A percentile compares a stretch with the other conserved stretches of the same genome.
Conservation (phyloP, 495 filamentous ascomycete species). For the Lichina pygmaea region DNA sequence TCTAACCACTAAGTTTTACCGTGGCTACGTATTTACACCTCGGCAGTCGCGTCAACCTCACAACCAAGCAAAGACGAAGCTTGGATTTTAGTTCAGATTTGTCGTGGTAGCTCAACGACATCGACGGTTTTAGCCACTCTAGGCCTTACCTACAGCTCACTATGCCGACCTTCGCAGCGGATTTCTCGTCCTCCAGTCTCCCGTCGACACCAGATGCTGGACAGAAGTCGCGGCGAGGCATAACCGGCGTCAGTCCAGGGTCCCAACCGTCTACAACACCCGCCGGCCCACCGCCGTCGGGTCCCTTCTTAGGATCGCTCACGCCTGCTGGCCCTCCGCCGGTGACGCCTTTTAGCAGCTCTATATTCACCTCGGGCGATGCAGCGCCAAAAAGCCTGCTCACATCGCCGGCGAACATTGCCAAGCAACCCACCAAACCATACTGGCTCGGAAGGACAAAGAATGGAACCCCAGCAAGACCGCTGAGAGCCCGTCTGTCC, state of each 20-base stretch:
- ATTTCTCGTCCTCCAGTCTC: conserved; percentile 2
- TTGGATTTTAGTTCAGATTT: no score
- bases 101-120: no score
- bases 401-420: conserved; percentile 12
- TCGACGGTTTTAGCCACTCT: no score
- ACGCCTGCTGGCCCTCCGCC: conserved; percentile 43
- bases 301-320: conserved; percentile 32
- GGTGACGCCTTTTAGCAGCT: conserved; percentile 35
- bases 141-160: no score
- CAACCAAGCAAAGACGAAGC: no score
- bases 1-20: no score
- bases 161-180: conserved; percentile 1
- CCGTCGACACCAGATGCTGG: conserved; percentile 1
- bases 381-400: not conserved
- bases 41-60: no score
- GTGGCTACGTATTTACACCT: no score
- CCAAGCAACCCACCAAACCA: not conserved
- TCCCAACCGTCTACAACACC: conserved; percentile 47
- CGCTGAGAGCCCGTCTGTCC: conserved; percentile 5
- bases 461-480: conserved; percentile 3
- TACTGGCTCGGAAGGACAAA: not conserved
- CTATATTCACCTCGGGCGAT: conserved; percentile 23
- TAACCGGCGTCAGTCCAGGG: not conserved
- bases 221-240: not conserved
- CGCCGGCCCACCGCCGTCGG: conserved; percentile 38